Evolutionary conservation across 2,329 filamentous ascomycete species (phyloP).

Genomic region (Lachnellula willkommii): DNA sequence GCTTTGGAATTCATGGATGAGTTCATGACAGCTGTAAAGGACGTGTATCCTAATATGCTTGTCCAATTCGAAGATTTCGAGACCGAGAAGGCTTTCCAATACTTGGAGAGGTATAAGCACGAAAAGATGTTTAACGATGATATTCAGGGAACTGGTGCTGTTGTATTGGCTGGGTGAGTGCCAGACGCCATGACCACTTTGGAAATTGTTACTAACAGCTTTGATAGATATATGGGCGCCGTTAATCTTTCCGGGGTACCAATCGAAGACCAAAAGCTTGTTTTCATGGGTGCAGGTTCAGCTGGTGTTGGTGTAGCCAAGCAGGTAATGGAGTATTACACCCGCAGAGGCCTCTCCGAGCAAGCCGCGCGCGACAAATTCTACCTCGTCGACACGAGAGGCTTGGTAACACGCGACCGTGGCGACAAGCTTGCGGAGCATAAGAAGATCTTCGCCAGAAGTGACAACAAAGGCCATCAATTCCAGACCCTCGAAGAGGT

Average conservation of each 20-base stretch:
- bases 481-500: conserved; percentile 82
- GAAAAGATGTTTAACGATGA: conserved; percentile 99
- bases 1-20: conserved; percentile 94
- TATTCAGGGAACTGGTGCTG: conserved; percentile 93
- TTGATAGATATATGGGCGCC: conserved; percentile 53
- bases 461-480: conserved; percentile 60
- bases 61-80: conserved; percentile 99
- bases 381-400: conserved; percentile 96
- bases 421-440: conserved; percentile 92
- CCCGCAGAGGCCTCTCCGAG: conserved; percentile 83
- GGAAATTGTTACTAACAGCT: conserved; percentile 23
- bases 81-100: conserved; percentile 84
- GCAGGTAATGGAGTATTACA: conserved; percentile 96
- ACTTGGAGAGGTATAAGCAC: conserved; percentile 82
- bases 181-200: too few species aligned
- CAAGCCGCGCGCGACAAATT: conserved; percentile 85
- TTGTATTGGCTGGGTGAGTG: conserved; percentile 75
- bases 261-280: conserved; percentile 82
- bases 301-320: conserved; percentile 96
- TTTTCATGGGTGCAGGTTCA: conserved; percentile 93
- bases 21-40: conserved; percentile 86
- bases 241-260: conserved; percentile 84
- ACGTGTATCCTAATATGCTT: conserved; percentile 60
- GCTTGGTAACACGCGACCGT: conserved; percentile 86
- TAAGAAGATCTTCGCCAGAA: conserved; percentile 66